Evolutionary conservation across 768 basidiomycete genomes (phyloP).

Genomic region (Mycena vitilis): DNA sequence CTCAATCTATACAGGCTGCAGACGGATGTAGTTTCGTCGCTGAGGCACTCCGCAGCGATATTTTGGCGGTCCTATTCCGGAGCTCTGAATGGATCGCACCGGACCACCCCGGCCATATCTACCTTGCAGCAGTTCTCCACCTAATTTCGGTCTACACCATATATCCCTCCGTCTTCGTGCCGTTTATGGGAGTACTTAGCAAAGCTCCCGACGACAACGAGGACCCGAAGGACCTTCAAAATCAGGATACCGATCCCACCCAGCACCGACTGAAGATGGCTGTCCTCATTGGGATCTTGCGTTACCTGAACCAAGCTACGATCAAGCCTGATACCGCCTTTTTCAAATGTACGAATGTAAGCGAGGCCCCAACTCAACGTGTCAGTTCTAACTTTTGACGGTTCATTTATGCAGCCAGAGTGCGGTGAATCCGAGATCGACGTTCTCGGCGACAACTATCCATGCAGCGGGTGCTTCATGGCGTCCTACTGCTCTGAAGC

Average conservation of each 20-base stretch:
- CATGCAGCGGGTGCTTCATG: constrained; percentile 9
- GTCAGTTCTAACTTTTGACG: neutral
- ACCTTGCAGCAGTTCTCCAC: neutral
- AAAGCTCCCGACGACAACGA: too few relatives aligned
- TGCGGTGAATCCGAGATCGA: neutral
- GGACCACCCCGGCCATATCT: neutral
- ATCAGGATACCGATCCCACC: too few relatives aligned
- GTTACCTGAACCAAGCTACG: neutral
- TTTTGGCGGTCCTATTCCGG: constrained; percentile 1
- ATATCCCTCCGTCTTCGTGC: constrained; percentile 11
- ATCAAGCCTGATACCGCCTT: neutral
- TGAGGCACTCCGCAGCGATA: neutral
- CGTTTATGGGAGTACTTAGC: neutral
- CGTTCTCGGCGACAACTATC: neutral
- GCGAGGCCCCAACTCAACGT: neutral
- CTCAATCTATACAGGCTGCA: neutral
- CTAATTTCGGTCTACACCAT: constrained; percentile 6
- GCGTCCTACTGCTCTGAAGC: constrained; percentile 15
- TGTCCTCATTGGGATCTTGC: too few relatives aligned
- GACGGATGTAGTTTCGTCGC: neutral
- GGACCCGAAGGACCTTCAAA: too few relatives aligned
- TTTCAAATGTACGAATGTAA: constrained; percentile 4
- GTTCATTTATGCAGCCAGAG: neutral
- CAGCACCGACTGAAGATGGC: too few relatives aligned
- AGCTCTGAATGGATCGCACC: constrained; percentile 2